Evolutionary conservation across 352 stramenopile genomes (phyloP), one percentile per base, ranked within the genome.

Genomic region (Aphanomyces stellatus): DNA sequence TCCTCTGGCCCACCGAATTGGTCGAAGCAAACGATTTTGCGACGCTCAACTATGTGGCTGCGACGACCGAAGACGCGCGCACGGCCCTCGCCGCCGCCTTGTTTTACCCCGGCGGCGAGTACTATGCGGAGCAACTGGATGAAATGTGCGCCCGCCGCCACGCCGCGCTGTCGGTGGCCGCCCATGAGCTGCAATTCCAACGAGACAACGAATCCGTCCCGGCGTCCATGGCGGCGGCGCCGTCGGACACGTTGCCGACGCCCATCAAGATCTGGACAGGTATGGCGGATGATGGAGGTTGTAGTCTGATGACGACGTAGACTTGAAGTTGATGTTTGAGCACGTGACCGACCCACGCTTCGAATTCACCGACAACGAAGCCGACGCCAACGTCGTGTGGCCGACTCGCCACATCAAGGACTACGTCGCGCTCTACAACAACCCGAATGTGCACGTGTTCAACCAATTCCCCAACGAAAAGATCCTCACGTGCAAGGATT

Each of bases 401-500:
- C 70, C 72, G 4, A 85, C 77, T 31, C 71, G 71, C 17, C 77
- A 85, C 62, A 71, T 85, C n/a, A 85, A 82, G 53, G 72, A 85
- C 69, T 85, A 80, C 51, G 69, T 72, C 1, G 73, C 75, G 61
- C 80, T 81, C 48, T 71, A 73, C 5, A 68, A 65, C 5, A 78
- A 85, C 53, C 72, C 76, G 35, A 71, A 72, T 17, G 72, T 85
- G 17, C 72, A 76, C 57, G 76, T 85, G 49, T 81, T 85, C 42
- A 85, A 85, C 65, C 77, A 82, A 68, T 85, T 85, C 62, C 77
- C 77, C 51, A 85, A 82, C 65, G 75, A 85, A 61, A 85, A 82
- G 69, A 69, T 85, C 53, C 74, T 85, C 13, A 82, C 77, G 1
- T 85, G 77, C 74, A 82, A 85, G 62, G 77, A 85, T 46, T 70